Evolutionary conservation across 106 monocot species (phyloP), one percentile per base, ranked within the genome.

Genomic region (Dendrobium huoshanense): DNA sequence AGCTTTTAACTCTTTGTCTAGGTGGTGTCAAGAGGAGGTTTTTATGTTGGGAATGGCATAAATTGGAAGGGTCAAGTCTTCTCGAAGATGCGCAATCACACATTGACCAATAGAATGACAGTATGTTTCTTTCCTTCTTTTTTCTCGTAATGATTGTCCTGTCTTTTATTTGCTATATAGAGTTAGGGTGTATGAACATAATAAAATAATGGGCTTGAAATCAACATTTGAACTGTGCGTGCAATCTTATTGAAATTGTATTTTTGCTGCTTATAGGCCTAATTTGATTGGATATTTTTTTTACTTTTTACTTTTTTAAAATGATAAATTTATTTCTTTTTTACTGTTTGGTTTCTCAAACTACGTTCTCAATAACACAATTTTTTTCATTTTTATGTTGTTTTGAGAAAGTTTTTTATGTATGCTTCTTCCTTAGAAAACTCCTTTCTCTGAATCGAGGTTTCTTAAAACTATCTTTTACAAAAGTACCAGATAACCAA

Each of bases 21-120:
- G 96, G 96, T 96, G 17, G 96, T 96, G 48, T 93, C 96, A 31
- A 96, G 96, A 80, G 96, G 96, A 68, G 96, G 96, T 16, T 96
- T 96, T 82, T 89, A 93, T 81, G 96, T 96, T 37, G 96, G 96
- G 19, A 96, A 96, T 86, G 96, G 96, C 45, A 96, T 96, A 65
- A 96, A 96, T 79, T 96, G 96, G 96, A 96, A 96, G 75, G 96
- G 96, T 0, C 96, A 96, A 80, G 96, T 96, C 64, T 96, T 96
- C 82, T 93, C 96, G 44, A 96, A 96, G 83, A 96, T 96, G 96
- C 85, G 93, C 20, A 96, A 96, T 82, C 96, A 96, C 83, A 96
- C 96, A 37, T 70, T 83, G 47, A 89, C 88, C 67, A 93, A 96
- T 75, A 93, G 88, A 85, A 96, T 96, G 96, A 96, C 96, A 4